Base-by-base conservation (phyloP, 2,329 filamentous ascomycete species). In the Ceratocystis papillata region DNA sequence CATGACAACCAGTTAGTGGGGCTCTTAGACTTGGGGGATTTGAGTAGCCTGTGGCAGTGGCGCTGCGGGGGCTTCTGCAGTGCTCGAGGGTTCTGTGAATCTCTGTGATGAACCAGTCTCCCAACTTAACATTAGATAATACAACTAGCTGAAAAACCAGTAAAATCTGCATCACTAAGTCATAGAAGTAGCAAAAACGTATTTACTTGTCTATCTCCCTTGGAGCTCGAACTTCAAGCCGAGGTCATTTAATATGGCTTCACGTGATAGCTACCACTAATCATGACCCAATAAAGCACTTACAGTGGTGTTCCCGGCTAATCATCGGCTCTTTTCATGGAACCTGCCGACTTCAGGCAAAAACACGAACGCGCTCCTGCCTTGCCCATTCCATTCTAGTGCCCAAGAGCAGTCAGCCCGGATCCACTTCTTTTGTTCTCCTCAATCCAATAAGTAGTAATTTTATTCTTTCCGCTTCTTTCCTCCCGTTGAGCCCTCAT, bases 1-100 rank as follows among this genome's bases (percentile, higher is more conserved):
- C 66, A 30, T 53, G 25, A 45, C 28, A 53, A 37, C 46, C 17
- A 41, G 53, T 60, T 65, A 46, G 63, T 67, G 66, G 66, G 66
- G 66, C 66, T 25, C 20, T n/a, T 12, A 6, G 48, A 45, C 45
- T 25, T 53, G 48, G 20, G 41, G 30, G n/a, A n/a, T 10, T 25
- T 53, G 48, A n/a, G 41, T 20, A 41, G 62, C 45, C 28, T 53
- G 20, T 50, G 45, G 25, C 10, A 59, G 30, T 8, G 28, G 28
- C 5, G 5, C 17, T n/a, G 8, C 30, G 28, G 28, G 28, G 15
- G 17, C 25, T 59, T 6, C 20, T 12, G 48, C 4, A 28, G 48
- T 25, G 48, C 48, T 28, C 3, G 20, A 17, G 20, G 25, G n/a
- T 25, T 20, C 48, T 50, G 48, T 20, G 10, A 20, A 50, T n/a